These are phyloP conservation scores for Gossypium aridum DNA, from an alignment of 441 rosid species.

Conservation along the genomic window DNA sequence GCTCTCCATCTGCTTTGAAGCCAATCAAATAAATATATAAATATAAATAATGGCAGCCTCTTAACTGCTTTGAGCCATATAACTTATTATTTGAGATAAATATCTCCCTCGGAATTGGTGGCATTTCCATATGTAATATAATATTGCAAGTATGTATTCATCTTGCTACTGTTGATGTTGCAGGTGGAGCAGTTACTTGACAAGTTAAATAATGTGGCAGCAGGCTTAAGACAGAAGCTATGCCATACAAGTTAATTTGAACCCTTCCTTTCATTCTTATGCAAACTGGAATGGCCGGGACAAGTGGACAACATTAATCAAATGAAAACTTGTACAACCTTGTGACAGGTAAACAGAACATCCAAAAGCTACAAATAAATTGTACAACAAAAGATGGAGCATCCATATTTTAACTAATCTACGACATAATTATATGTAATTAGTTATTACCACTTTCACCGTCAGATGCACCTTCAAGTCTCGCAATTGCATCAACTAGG, in stretches of 20 bases:
- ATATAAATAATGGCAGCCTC: slow-evolving; percentile 9
- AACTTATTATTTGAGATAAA: background rate
- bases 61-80: background rate
- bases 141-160: background rate
- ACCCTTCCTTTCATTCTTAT: background rate
- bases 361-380: slow-evolving; percentile 22
- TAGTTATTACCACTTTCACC: slow-evolving; percentile 96
- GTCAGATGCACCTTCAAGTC: slow-evolving; percentile 94
- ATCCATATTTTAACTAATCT: slow-evolving; percentile 22
- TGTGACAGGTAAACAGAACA: slow-evolving; percentile 28
- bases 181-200: background rate
- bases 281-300: background rate
- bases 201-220: background rate
- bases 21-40: slow-evolving; percentile 20
- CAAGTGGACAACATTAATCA: slow-evolving; percentile 6
- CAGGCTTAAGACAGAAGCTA: background rate
- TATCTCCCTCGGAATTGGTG: background rate
- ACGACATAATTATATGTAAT: slow-evolving; percentile 40
- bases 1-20: slow-evolving; percentile 45
- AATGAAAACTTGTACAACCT: slow-evolving; percentile 20
- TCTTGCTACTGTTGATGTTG: background rate
- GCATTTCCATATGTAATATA: background rate
- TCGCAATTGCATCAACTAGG: slow-evolving; percentile 79
- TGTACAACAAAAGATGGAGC: slow-evolving; percentile 27
- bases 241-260: background rate